phyloP scores from a whole-genome alignment of 1,284 basidiomycete genomes.

The Rhizoctonia solani region DNA sequence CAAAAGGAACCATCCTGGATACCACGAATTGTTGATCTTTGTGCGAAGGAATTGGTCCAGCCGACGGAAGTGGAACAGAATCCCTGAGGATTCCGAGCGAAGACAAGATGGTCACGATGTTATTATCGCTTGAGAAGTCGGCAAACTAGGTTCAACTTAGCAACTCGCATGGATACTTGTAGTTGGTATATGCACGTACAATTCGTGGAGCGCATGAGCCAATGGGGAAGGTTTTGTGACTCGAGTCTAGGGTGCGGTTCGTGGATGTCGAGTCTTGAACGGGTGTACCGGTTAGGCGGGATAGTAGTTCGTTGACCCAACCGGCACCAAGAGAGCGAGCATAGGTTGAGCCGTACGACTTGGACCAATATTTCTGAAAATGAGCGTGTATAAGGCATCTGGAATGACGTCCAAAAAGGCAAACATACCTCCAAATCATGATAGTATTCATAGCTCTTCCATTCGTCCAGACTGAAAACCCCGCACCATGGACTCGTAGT shows the following conservation, averaged over 20 bases:
- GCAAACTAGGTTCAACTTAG: conserved; percentile 35
- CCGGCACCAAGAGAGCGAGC: conserved; percentile 43
- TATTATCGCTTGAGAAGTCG: conserved; percentile 50
- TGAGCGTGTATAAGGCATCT: too few species aligned
- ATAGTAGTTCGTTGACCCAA: conserved; percentile 51
- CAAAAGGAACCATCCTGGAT: conserved; percentile 40
- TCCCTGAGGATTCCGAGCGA: conserved; percentile 37
- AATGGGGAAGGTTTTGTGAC: conserved; percentile 47
- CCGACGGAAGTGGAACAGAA: not conserved
- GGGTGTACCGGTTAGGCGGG: conserved; percentile 46
- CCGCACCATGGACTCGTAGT: conserved; percentile 69
- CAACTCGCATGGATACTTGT: not conserved
- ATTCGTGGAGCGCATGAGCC: conserved; percentile 31
- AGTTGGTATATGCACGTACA: not conserved
- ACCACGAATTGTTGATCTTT: conserved; percentile 14
- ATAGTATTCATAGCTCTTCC: conserved; percentile 66
- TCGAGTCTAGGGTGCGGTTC: conserved; percentile 48
- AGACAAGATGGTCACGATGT: conserved; percentile 49
- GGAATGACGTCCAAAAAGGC: not conserved
- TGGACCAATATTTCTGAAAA: conserved; percentile 35
- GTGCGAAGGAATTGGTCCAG: conserved; percentile 17
- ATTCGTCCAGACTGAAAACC: conserved; percentile 64
- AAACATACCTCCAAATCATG: conserved; percentile 70
- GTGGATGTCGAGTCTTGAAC: conserved; percentile 45
- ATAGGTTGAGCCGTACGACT: conserved; percentile 9